Evolutionary conservation across 2,329 filamentous ascomycete species (phyloP), one percentile per base, ranked within the genome.

Genomic region (Amylocarpus encephaloides): DNA sequence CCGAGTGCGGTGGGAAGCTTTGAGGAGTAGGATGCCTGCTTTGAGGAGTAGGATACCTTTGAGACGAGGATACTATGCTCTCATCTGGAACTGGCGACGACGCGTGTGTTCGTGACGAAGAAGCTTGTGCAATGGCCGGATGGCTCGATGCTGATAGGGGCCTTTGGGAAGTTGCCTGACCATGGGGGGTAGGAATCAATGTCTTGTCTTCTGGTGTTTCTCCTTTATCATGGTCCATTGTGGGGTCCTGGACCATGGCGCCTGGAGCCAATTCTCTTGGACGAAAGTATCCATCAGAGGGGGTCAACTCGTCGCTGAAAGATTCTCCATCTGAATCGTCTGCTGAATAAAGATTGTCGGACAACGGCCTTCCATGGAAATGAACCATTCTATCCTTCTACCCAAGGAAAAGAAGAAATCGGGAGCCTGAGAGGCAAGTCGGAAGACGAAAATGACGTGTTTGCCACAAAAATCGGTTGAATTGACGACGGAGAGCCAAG

Each of bases 251-350:
- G 6, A 62, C 57, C 51, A 62, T 59, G 12, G 46, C 40, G 29
- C 51, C 46, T 42, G 46, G 39, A 16, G 54, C 46, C 30, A 54
- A 48, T 15, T 55, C 49, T 33, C 47, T 46, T n/a, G 46, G 54
- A 48, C 54, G 52, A 50, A 66, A 66, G 51, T 64, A 64, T 18
- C 64, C 62, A 61, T 64, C 57, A 12, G 55, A 50, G 10, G 64
- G 64, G 36, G 54, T 60, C 11, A 65, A 51, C 19, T 59, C 58
- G 18, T 64, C 54, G 49, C 58, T 62, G 44, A 62, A 59, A 36
- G 60, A 62, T 34, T 62, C 59, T 18, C 22, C 40, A 36, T 61
- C 59, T 2, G 53, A 50, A 46, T 58, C 56, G 13, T 57, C 52
- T n/a, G 53, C 48, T 13, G 55, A 57, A 49, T 61, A 56, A 6